phyloP scores from a whole-genome alignment of 805 yeast species.

The Torulaspora maleeae region DNA sequence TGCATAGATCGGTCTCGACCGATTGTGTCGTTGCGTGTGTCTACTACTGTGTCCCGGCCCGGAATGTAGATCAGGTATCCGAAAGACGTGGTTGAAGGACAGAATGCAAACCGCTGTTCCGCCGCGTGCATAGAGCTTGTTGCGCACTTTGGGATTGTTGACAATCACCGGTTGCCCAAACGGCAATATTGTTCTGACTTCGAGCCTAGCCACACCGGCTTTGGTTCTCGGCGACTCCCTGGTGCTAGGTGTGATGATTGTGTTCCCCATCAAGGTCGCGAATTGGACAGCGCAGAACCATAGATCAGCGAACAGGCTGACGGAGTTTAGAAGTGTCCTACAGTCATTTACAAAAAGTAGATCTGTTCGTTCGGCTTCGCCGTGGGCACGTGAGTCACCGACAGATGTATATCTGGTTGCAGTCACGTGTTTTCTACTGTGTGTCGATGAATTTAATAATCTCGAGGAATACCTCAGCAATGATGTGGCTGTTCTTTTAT shows the following conservation, averaged over 20 bases:
- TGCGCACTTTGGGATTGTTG: constrained; percentile 1
- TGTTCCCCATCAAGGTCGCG: neutral
- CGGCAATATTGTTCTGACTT: neutral
- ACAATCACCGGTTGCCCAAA: constrained; percentile 1
- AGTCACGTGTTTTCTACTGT: neutral
- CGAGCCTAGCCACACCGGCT: neutral
- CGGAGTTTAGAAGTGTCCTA: neutral
- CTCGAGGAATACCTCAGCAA: neutral
- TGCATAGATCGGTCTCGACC: too few relatives aligned
- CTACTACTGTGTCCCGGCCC: too few relatives aligned
- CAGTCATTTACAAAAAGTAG: neutral
- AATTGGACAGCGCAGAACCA: neutral
- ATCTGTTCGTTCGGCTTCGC: neutral
- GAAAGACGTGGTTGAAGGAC: too few relatives aligned
- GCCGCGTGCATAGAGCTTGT: too few relatives aligned
- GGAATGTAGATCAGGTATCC: too few relatives aligned
- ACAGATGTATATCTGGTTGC: neutral
- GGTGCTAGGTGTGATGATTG: neutral
- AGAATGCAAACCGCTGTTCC: too few relatives aligned
- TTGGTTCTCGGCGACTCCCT: neutral
- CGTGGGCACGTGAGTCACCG: neutral
- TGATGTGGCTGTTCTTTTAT: neutral
- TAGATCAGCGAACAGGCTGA: neutral
- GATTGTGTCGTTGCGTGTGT: too few relatives aligned
- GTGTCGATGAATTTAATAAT: neutral